Evolutionary conservation across 345 rosid species (phyloP).

Genomic region (Lepidium sativum): DNA sequence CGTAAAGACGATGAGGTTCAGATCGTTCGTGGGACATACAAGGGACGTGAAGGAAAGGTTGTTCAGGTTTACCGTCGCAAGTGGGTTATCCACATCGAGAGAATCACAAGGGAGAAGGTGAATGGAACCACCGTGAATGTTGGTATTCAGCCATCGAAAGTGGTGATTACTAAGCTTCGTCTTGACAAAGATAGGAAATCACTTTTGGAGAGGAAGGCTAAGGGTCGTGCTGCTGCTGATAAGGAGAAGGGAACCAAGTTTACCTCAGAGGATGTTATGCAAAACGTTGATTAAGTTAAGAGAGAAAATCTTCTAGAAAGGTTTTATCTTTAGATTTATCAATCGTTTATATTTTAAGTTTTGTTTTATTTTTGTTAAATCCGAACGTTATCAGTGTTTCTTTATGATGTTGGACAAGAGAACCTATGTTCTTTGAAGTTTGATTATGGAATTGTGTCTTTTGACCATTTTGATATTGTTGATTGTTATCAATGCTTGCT

Average conservation of each 20-base stretch:
- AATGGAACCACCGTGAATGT: conserved; percentile 78
- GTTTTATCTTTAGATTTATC: neutral
- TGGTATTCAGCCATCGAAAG: conserved; percentile 66
- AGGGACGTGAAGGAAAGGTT: conserved; percentile 76
- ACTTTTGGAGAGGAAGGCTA: conserved; percentile 63
- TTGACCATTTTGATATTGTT: neutral
- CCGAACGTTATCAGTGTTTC: conserved; percentile 2
- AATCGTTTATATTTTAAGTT: neutral
- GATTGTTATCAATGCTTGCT: neutral
- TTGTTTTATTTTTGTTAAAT: neutral
- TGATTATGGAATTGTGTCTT: neutral
- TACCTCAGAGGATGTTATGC: conserved; percentile 72
- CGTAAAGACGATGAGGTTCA: conserved; percentile 83
- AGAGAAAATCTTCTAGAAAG: neutral
- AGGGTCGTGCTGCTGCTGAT: conserved; percentile 68
- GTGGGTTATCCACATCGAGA: conserved; percentile 84
- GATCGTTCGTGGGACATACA: conserved; percentile 74
- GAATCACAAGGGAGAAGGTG: conserved; percentile 73
- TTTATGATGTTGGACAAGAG: neutral
- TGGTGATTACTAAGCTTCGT: conserved; percentile 61
- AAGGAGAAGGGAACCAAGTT: conserved; percentile 80
- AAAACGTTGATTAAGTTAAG: conserved; percentile 44
- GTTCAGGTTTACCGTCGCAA: conserved; percentile 72
- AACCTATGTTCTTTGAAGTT: neutral
- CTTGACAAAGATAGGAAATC: conserved; percentile 73